phyloP scores from a whole-genome alignment of 1,284 basidiomycete species.

The Crucibulum parvulum region DNA sequence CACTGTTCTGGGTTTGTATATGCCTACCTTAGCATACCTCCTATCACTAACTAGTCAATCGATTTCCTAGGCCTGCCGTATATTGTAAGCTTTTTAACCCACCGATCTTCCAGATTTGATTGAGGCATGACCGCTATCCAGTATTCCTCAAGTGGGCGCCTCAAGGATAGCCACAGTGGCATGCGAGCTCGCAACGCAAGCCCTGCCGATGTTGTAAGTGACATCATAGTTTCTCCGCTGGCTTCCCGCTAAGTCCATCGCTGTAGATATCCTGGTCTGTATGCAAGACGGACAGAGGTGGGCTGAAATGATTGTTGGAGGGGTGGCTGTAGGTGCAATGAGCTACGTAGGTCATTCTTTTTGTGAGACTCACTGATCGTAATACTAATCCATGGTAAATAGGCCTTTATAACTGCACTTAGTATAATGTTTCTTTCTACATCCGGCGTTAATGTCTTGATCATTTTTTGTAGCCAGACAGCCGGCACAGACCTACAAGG shows the following conservation, averaged over 20 bases:
- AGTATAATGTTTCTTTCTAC: no score
- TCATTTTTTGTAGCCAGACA: no score
- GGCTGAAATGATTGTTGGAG: background rate
- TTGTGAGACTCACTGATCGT: no score
- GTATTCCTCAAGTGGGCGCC: background rate
- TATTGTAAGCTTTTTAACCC: background rate
- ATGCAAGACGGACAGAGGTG: background rate
- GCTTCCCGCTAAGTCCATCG: no score
- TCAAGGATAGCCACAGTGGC: background rate
- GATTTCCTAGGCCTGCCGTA: background rate
- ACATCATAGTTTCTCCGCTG: background rate
- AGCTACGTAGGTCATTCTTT: background rate
- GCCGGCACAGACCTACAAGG: no score
- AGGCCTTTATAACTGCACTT: no score
- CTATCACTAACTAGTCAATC: background rate
- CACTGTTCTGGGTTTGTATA: background rate
- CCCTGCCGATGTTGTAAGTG: background rate
- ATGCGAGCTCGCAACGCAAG: background rate
- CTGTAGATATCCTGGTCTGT: background rate
- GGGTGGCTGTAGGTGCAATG: background rate
- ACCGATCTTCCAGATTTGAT: background rate
- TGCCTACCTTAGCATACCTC: no score
- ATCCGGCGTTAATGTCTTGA: no score
- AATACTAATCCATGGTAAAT: no score
- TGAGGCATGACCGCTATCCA: background rate